Base-by-base conservation (phyloP, 2,329 filamentous ascomycete genomes). In the Aspergillus neotritici region DNA sequence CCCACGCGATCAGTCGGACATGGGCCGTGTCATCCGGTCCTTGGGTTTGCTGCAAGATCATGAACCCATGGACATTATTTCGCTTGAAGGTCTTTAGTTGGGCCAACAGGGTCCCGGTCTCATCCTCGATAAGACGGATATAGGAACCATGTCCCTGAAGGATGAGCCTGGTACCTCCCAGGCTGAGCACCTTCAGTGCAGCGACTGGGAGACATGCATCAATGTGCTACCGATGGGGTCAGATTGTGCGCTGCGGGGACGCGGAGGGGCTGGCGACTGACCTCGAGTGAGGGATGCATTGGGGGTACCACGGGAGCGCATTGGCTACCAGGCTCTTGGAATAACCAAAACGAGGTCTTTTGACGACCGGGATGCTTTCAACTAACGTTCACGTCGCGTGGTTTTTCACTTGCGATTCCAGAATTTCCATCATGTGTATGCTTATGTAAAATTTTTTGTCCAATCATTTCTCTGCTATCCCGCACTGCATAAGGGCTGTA, bases 1-100 rank as follows among this genome's bases (percentile, higher is more conserved):
- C 88, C 86, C 87, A 94, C 12, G 83, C 66, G 5, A 91, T 69
- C 13, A 69, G 42, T 28, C 49, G 56, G 4, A 50, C 37, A 46
- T 49, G 41, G 39, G 44, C 31, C 30, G 16, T 31, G 12, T 36
- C 46, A 30, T 45, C 40, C 21, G 53, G 31, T 34, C 47, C 40
- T 47, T 53, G 37, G 37, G 42, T 43, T 31, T 55, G 51, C 34
- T 49, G 43, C 17, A 63, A 49, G 40, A 54, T 41, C 34, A 64
- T 47, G 46, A 67, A 65, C 6, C 67, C 67, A 51, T 70, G 66
- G 7, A 70, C 49, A 53, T 64, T 62, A 41, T 63, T 67, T 38
- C 64, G 57, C 40, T 62, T 56, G 44, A 67, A 66, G n/a, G 57
- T 48, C 42, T 53, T 60, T 16, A 63, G 36, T 37, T 63, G 55